Base-by-base conservation (phyloP, 106 monocot species). In the Dioscorea alata region DNA sequence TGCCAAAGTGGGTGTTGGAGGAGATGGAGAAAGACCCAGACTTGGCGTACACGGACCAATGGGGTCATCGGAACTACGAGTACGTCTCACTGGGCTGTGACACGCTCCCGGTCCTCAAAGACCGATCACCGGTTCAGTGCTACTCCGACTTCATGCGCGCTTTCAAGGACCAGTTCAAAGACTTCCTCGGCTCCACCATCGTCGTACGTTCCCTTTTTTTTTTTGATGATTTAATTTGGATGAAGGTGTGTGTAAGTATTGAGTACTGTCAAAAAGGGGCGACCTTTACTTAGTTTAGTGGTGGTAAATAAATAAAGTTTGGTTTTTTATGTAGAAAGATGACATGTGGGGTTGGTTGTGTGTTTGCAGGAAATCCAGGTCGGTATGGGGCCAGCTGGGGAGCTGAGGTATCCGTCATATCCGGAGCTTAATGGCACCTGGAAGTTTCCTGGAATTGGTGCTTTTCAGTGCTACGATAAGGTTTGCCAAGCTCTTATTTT, bases 101-200 rank as follows among this genome's bases (percentile, higher is more conserved):
- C 70, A 18, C 78, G 16, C 74, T 95, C 16, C 91, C 94, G 34
- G 85, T 91, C 9, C 88, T 95, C 77, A 85, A 82, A 58, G 91
- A 91, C 49, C 83, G 94, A 23, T 75, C 83, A 4, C 94, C 94
- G 0, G 71, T 91, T 53, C 91, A 88, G 73, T 91, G 91, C 70
- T 95, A 95, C 69, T 72, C 81, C 21, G 90, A 95, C 69, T 95
- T 91, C 88, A 91, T 95, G 94, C 83, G 86, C 57, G 81, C 94
- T 13, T 95, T 95, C 74, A 78, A 88, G 50, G 94, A 95, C 63
- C 83, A 59, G 23, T 95, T 91, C 75, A 50, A 42, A 5, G 13
- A 65, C 25, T 63, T 81, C 31, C 81, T 95, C 51, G 88, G 94
- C 63, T 83, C 83, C 73, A 95, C 88, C 67, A 86, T 95, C 58